A percentile compares a stretch with the other conserved stretches of the same genome.
These are phyloP conservation scores for Cornus kousa DNA, from an alignment of 148 eudicot species.

Conservation along the genomic window DNA sequence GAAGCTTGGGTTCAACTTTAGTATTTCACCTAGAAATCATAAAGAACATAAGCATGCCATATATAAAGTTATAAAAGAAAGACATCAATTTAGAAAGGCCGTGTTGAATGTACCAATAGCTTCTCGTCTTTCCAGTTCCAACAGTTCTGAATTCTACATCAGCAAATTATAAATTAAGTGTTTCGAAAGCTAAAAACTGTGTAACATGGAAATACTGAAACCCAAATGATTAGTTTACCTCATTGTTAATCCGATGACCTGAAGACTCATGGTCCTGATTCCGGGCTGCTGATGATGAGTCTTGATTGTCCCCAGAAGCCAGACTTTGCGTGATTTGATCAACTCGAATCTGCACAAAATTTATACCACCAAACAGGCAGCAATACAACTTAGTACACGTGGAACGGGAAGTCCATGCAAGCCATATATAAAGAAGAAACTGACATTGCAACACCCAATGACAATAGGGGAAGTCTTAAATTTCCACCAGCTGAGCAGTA, in stretches of 20 bases:
- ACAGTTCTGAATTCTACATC: constrained; percentile 47
- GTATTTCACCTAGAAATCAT: constrained; percentile 71
- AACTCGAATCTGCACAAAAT: constrained; percentile 91
- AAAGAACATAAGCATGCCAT: constrained; percentile 2
- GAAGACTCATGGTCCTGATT: constrained; percentile 33
- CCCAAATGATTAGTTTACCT: constrained; percentile 38
- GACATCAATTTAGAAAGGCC: not conserved
- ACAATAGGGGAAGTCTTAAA: constrained; percentile 15
- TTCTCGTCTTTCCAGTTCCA: constrained; percentile 88
- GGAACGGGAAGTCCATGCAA: constrained; percentile 56
- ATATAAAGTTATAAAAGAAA: not conserved
- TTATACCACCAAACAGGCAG: constrained; percentile 64
- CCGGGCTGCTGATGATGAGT: constrained; percentile 22
- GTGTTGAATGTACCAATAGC: constrained; percentile 57
- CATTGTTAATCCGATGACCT: constrained; percentile 23
- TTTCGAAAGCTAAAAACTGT: constrained; percentile 5
- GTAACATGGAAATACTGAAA: not conserved
- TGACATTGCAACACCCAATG: constrained; percentile 36
- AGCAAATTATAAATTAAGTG: constrained; percentile 16
- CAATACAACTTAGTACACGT: constrained; percentile 62
- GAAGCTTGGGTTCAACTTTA: constrained; percentile 77
- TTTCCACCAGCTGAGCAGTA: constrained; percentile 17
- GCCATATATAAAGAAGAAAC: constrained; percentile 44
- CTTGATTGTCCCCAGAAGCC: constrained; percentile 38
- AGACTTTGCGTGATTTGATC: constrained; percentile 70